Percentiles rank a stretch among this genome's conserved stretches.
phyloP scores from a whole-genome alignment of 192 early-diverging fungal species.

The Chytriomyces sp. region DNA sequence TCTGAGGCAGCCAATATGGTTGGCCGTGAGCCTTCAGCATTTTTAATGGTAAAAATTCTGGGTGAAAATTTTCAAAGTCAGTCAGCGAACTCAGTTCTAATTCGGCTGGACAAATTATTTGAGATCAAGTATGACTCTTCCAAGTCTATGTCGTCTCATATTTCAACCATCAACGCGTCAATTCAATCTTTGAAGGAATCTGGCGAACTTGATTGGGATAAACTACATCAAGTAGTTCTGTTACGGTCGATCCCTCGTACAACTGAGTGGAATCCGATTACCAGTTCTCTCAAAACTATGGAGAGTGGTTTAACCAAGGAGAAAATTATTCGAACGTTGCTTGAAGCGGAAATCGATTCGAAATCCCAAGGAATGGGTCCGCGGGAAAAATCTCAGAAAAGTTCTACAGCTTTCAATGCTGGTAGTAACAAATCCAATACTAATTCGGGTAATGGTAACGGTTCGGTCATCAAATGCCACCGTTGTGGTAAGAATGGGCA shows the following conservation, averaged over 20 bases:
- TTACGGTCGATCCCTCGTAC: neutral
- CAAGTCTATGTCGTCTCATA: neutral
- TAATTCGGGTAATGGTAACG: too few species aligned
- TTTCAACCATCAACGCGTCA: neutral
- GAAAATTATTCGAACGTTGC: neutral
- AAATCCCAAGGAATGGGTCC: too few species aligned
- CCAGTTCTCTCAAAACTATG: neutral
- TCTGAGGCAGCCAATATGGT: neutral
- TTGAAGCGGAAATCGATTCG: neutral
- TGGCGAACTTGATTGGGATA: neutral
- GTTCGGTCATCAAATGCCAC: too few species aligned
- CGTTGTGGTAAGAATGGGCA: too few species aligned
- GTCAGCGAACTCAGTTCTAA: neutral
- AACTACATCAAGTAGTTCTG: neutral
- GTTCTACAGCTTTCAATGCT: too few species aligned
- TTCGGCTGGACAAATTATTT: neutral
- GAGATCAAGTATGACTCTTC: too few species aligned
- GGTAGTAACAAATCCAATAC: too few species aligned
- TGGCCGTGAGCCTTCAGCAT: neutral
- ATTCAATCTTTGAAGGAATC: neutral
- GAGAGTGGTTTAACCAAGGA: neutral
- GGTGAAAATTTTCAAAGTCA: neutral
- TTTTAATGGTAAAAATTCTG: neutral
- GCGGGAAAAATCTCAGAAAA: too few species aligned
- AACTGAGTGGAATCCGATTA: neutral